phyloP scores from a whole-genome alignment of 2,329 filamentous ascomycete genomes.

The Apiospora arundinis region DNA sequence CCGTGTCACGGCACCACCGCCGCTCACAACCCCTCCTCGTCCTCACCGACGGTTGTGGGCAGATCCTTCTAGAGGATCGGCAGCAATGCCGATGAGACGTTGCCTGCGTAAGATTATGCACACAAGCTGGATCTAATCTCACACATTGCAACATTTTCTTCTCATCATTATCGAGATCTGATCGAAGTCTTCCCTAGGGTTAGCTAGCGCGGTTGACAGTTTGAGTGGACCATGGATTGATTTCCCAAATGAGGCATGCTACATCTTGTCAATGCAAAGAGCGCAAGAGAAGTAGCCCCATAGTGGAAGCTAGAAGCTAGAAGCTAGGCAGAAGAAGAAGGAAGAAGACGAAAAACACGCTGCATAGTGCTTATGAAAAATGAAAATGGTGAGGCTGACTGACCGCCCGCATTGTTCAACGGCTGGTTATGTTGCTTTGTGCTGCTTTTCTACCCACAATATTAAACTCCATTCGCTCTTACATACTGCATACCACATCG shows the following conservation, averaged over 20 bases:
- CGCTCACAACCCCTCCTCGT: not conserved
- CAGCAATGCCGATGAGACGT: not conserved
- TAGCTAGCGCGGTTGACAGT: constrained; percentile 9
- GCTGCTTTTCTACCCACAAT: not conserved
- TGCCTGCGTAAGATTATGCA: not conserved
- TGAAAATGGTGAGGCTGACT: not conserved
- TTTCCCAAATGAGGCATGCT: not conserved
- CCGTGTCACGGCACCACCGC: not conserved
- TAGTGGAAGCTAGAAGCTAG: no score
- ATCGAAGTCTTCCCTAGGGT: not conserved
- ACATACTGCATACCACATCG: not conserved
- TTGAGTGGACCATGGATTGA: not conserved
- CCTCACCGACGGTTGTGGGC: constrained; percentile 6
- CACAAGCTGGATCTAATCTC: not conserved
- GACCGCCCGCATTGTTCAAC: not conserved
- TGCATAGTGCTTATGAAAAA: not conserved
- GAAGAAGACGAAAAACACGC: not conserved
- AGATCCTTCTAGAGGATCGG: not conserved
- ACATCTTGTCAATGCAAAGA: constrained; percentile 1
- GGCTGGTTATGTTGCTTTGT: not conserved
- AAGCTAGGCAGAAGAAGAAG: not conserved
- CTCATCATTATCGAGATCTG: not conserved
- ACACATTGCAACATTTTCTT: not conserved
- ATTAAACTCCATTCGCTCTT: not conserved
- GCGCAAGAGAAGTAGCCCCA: not conserved